Evolutionary conservation across 345 rosid species (phyloP), one percentile per base, ranked within the genome.

Genomic region (Theobroma cacao): DNA sequence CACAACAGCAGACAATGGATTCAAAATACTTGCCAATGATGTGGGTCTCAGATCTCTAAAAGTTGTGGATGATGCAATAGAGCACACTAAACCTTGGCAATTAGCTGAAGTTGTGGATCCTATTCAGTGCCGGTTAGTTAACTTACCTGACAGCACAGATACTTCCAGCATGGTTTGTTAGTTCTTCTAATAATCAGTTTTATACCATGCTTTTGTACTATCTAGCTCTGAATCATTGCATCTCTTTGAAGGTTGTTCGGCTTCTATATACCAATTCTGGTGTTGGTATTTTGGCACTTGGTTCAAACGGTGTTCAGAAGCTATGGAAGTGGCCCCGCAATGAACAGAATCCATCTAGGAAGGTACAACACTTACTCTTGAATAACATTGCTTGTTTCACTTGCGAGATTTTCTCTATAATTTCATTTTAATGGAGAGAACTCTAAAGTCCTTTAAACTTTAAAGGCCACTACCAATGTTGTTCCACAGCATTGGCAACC

Each of bases 401-500:
- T 36, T 65, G 40, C 38, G 24, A 17, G 0, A 8, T 66, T 69
- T 69, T 69, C 33, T 3, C 4, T 26, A 26, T 28, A 26, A 61
- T 0, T 11, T 43, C 7, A n/a, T n/a, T 64, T 60, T 9, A 20
- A 53, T 52, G 56, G 4, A 20, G 72, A 77, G 65, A 76, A 78
- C 72, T 74, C 85, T 81, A 69, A 83, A 52, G 33, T 75, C 48
- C 15, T 61, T 75, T 34, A 17, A 31, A 81, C 43, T 78, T 82
- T 84, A 68, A 77, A 94, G 97, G 98, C 98, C 87, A 94, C 90
- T 17, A 81, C 92, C 58, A 84, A 74, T 82, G 87, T 84, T 12
- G 87, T 83, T 81, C 98, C 98, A 28, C 97, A 91, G 82, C 94
- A 83, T 75, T 94, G 98, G 97, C 92, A 91, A 84, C 98, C 98